A percentile compares a stretch with the other conserved stretches of the same genome.
These are phyloP conservation scores for Aspergillus funiculosus DNA, from an alignment of 495 filamentous ascomycete species.

Conservation along the genomic window DNA sequence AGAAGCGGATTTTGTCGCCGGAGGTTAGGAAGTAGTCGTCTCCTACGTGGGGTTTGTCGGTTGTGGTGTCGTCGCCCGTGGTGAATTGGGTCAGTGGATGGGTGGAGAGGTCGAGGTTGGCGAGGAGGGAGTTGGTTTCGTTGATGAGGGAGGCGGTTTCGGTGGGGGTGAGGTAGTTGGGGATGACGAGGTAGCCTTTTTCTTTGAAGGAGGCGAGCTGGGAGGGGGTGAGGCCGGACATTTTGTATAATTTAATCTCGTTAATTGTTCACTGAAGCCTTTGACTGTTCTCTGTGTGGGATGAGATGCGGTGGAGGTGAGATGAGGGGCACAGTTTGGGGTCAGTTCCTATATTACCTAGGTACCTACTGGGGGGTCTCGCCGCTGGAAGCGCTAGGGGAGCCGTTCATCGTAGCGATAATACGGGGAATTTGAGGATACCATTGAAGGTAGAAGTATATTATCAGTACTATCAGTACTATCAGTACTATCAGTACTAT, in stretches of 20 bases:
- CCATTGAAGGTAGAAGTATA: no score
- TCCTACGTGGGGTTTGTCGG: constrained; percentile 61
- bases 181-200: constrained; percentile 89
- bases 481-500: no score
- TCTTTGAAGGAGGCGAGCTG: constrained; percentile 68
- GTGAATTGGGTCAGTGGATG: constrained; percentile 93
- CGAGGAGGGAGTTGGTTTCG: constrained; percentile 69
- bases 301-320: neutral
- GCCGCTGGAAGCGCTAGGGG: no score
- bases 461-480: no score
- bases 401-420: no score
- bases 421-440: no score
- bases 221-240: constrained; percentile 57
- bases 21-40: constrained; percentile 90
- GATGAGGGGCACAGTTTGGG: no score
- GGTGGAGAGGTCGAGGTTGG: constrained; percentile 63
- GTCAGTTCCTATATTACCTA: no score
- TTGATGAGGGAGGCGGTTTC: constrained; percentile 63
- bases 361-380: no score
- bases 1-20: constrained; percentile 89
- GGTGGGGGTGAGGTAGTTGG: constrained; percentile 59
- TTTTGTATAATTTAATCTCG: constrained; percentile 11
- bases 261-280: neutral
- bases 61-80: constrained; percentile 56
- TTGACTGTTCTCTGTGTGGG: neutral